Evolutionary conservation across 169 alveolate species (phyloP).

Genomic region (Pseudocohnilembus persalinus): DNA sequence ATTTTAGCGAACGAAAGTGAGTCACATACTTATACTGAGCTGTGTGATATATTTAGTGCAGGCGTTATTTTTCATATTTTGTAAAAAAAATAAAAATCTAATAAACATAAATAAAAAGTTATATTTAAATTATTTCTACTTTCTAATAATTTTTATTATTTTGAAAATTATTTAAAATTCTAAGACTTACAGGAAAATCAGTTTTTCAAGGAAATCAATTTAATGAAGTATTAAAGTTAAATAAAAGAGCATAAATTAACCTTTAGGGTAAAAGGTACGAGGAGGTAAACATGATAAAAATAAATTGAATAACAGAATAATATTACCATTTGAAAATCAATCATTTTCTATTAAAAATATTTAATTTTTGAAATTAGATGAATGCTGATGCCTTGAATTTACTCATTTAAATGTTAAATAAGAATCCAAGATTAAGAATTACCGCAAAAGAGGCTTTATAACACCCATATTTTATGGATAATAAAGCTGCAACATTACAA

Average conservation of each 20-base stretch:
- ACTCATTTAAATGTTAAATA: constrained; percentile 4
- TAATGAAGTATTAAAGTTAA: not conserved
- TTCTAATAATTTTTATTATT: not conserved
- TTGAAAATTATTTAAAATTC: not conserved
- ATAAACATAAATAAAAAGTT: not conserved
- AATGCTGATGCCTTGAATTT: constrained; percentile 3
- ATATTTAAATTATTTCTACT: not conserved
- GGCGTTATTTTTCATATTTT: constrained; percentile 23
- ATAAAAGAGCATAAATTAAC: not conserved
- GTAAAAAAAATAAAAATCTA: not conserved
- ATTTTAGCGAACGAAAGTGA: constrained; percentile 30
- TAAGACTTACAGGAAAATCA: not conserved
- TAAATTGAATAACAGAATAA: constrained; percentile 13
- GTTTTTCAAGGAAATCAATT: not conserved
- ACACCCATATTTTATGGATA: constrained; percentile 22
- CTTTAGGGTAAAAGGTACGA: not conserved
- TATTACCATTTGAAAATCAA: constrained; percentile 18
- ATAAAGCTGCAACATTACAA: not conserved
- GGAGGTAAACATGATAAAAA: not conserved
- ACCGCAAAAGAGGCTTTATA: not conserved
- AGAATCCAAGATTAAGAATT: constrained; percentile 22
- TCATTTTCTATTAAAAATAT: not conserved
- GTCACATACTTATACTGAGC: constrained; percentile 11
- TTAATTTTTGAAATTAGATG: constrained; percentile 2
- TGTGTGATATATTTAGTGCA: constrained; percentile 31